Base-by-base conservation (phyloP, 345 rosid genomes). In the Dovyalis caffra region DNA sequence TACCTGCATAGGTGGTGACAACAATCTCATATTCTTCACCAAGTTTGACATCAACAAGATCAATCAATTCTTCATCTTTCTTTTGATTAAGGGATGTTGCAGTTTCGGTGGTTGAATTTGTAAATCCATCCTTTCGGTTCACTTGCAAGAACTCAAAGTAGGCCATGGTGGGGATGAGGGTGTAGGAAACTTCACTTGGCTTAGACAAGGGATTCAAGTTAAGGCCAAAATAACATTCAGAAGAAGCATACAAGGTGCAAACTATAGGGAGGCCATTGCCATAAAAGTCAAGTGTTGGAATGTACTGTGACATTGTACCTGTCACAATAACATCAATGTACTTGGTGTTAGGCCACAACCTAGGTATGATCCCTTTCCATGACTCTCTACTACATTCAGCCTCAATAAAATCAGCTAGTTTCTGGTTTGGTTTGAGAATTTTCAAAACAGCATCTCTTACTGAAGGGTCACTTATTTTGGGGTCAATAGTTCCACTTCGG, bases 281-380 rank as follows among this genome's bases (percentile, higher is more conserved):
- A n/a, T 75, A 75, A 38, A 68, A 60, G 14, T 75, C 73, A 20
- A 75, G 72, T 14, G 43, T 57, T 8, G 78, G 78, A 8, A 75
- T 75, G 29, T 75, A 75, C 31, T 75, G 78, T 35, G 78, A 67
- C 78, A 75, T 75, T 20, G 78, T 60, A 37, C 78, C 78, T 16
- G 78, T 75, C 40, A 75, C 71, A 62, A 67, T 70, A 12, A 49
- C 76, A 64, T 74, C 79, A 38, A 67, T 38, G 57, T 26, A 78
- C 71, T 75, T 82, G 26, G 82, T 45, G 53, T 78, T 78, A 38
- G 82, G 82, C 85, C 82, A 82, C n/a, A 82, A 37, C 64, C 72
- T 73, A 33, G 35, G 65, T 8, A 82, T 66, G 53, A 82, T 82
- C 43, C 77, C 85, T 70, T 79, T 16, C 85, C 85, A 82, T 4